Base-by-base conservation (phyloP, 192 early-diverging fungal genomes). In the Coemansia sp. region DNA sequence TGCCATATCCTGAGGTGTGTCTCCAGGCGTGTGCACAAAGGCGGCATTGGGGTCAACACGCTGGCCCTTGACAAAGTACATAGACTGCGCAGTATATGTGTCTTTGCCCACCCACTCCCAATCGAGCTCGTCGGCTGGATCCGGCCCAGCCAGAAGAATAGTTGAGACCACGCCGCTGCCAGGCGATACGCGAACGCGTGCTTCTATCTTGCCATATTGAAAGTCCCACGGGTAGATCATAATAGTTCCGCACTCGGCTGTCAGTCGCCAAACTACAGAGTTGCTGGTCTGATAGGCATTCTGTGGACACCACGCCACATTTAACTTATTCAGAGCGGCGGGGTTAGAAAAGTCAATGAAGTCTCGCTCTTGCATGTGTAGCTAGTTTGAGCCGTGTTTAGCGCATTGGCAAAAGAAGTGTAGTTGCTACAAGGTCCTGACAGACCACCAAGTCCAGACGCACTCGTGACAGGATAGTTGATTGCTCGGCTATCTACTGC, bases 31-130 rank as follows among this genome's bases (percentile, higher is more conserved):
- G 16, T 80, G 75, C 20, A 75, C 18, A 52, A 64, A 64, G 15
- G 71, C 70, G 22, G 75, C 68, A 31, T 68, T 62, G 1, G 73
- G 67, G 15, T 80, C 78, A 0, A 86, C 80, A 20, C 79, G 85
- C 62, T 77, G 66, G 12, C 85, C 87, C 18, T 80, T 70, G 55
- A 83, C 82, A 70, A 86, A 88, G 46, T 86, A 88, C 80, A 81
- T 87, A 8, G 84, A 80, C 72, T 84, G 82, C 11, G 66, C 86
- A 20, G 83, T 75, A 44, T 64, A 72, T 12, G 79, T 72, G 50
- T 88, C 65, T 61, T 84, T 84, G 39, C 90, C 90, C 11, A 91
- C 86, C 85, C 85, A 88, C 67, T 91, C 90, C 66, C 76, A 85
- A 65, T 91, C 90, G 7, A 91, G 68, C 64, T 91, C 90, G 60